A percentile compares a stretch with the other conserved stretches of the same genome.
phyloP scores from a whole-genome alignment of 225 moss, liverwort and hornwort species.

The Bryum argenteum region DNA sequence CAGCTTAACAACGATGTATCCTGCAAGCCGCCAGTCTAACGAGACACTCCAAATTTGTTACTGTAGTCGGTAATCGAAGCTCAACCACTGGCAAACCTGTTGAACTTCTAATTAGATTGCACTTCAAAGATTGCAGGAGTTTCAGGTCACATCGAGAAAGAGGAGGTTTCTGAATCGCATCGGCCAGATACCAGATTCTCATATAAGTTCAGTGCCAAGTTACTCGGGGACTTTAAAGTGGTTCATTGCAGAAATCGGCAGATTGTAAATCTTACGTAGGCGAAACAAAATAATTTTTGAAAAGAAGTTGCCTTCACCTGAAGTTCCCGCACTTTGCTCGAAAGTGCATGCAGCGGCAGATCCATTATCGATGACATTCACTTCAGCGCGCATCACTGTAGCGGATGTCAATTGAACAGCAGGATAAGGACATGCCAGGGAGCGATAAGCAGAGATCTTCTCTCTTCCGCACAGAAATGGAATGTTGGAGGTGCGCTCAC shows the following conservation, averaged over 20 bases:
- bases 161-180: background rate
- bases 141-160: background rate
- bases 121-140: background rate
- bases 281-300: background rate
- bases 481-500: background rate
- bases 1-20: background rate
- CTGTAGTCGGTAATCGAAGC: background rate
- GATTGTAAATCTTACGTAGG: constrained; percentile 6
- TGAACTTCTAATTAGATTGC: background rate
- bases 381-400: background rate
- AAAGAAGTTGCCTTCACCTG: background rate
- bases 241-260: background rate
- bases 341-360: background rate
- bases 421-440: background rate
- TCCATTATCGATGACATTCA: constrained; percentile 2
- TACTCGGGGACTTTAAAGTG: background rate
- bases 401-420: background rate
- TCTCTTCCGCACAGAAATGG: background rate
- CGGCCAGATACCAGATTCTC: background rate
- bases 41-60: background rate
- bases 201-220: background rate
- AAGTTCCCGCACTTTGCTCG: background rate
- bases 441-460: background rate
- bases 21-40: background rate
- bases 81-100: background rate